These are phyloP conservation scores for Trametes gibbosa DNA, from an alignment of 768 basidiomycete species.

Conservation along the genomic window DNA sequence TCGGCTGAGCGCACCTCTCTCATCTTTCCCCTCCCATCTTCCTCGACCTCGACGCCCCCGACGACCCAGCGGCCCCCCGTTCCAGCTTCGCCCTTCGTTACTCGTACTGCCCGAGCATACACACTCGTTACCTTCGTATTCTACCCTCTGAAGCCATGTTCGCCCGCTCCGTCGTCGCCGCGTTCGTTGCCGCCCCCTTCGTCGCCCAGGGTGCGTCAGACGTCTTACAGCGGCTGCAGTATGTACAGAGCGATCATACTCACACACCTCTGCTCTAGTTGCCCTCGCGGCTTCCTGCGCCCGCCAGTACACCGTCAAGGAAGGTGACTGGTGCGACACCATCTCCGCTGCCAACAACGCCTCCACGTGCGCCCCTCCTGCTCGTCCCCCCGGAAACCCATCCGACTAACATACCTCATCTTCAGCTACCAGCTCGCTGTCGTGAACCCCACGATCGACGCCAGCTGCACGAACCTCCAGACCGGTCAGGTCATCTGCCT, in stretches of 20 bases:
- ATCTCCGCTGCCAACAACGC: conserved; percentile 62
- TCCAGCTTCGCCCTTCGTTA: conserved; percentile 16
- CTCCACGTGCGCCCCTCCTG: conserved; percentile 49
- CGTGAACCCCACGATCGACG: conserved; percentile 54
- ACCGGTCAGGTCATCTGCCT: conserved; percentile 57
- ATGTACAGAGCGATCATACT: not conserved
- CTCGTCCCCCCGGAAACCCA: not conserved
- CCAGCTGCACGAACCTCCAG: conserved; percentile 56
- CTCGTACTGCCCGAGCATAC: conserved; percentile 10
- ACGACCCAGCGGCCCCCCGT: conserved; percentile 20
- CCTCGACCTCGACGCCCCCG: conserved; percentile 20
- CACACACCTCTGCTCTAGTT: conserved; percentile 1
- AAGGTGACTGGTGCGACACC: conserved; percentile 62
- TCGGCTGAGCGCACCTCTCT: not conserved
- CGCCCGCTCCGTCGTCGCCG: conserved; percentile 35
- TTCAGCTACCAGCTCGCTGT: conserved; percentile 71
- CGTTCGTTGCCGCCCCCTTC: conserved; percentile 46
- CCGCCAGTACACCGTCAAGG: conserved; percentile 56
- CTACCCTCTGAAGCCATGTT: conserved; percentile 36
- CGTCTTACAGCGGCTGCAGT: not conserved
- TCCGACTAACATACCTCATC: not conserved
- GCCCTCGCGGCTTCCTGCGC: conserved; percentile 40
- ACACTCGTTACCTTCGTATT: conserved; percentile 26
- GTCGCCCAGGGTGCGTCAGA: conserved; percentile 41
- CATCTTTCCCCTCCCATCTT: conserved; percentile 2